Evolutionary conservation across 139 green algal genomes (phyloP), one percentile per base, ranked within the genome.

Genomic region (Bryopsis sp.): DNA sequence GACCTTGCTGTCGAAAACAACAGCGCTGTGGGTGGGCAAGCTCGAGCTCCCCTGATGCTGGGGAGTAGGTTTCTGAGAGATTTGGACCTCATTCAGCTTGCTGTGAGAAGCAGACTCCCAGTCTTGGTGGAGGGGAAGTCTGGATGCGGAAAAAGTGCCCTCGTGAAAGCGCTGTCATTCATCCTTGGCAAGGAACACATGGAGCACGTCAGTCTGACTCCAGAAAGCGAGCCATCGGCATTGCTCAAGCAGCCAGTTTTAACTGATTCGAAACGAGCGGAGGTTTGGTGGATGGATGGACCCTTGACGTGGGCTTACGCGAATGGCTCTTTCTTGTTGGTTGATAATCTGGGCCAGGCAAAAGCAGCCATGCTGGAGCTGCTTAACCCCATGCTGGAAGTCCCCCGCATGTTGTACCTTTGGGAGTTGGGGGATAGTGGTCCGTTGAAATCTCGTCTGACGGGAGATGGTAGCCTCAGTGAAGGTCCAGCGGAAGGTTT

Each of bases 301-400:
- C 22, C 38, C 8, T 63, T 75, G 6, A 78, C 73, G 2, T 19
- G 43, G 8, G 73, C 35, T 0, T 75, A 39, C 70, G 68, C 29
- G 11, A 5, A 48, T 28, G 70, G 70, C 57, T 37, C 32, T 26
- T 68, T 48, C 37, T 57, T 78, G 8, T 58, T 73, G 28, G 58
- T 78, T 31, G 73, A 78, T 36, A 47, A 32, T 29, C 38, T 78
- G 19, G 59, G 59, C 54, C 48, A 64, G 3, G 73, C 66, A 29
- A 66, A 78, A 22, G 59, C 67, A 1, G 48, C 68, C 3, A 64
- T 79, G 6, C 68, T 72, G 35, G 74, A 79, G 48, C 60, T 66
- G 1, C 48, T 79, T 5, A 79, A 79, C 47, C 68, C 74, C 1
- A 58, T 79, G 32, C 74, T 79, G 31, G 74, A 79, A 60, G 2